Evolutionary conservation across 441 rosid genomes (phyloP), one percentile per base, ranked within the genome.

Genomic region (Rhodomyrtus psidioides): DNA sequence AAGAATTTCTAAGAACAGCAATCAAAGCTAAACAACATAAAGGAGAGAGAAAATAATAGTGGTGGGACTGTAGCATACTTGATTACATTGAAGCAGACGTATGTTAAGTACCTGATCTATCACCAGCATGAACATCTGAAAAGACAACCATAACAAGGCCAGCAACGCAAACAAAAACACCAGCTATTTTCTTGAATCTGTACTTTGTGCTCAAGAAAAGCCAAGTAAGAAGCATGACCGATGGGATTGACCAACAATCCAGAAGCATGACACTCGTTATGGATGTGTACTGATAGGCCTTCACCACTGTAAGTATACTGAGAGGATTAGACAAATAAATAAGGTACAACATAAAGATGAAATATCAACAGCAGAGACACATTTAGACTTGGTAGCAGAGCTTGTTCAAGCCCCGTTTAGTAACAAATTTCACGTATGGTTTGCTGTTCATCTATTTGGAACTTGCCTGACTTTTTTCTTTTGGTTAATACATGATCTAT

Each of bases 191-290:
- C 91, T 91, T 93, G 88, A 86, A 89, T 91, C 95, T 90, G 86
- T 97, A 97, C 88, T 94, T 96, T 24, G 99, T 94, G 84, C 92
- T 91, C 87, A 97, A 88, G 87, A 97, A 94, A 84, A 94, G 21
- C 93, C 93, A 94, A 44, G 99, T 96, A 83, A 96, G 96, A 57
- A 96, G 49, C 97, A 96, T 92, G 86, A 96, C 99, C 0, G 93
- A 91, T 4, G 99, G 99, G 82, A 97, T 95, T 27, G 97, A 83
- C 99, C 99, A 97, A 85, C 99, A 97, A 88, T 97, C 99, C 27
- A 97, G 91, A 86, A 97, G 93, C 99, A 96, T 97, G 81, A 97
- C 93, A 84, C 99, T 97, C 44, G 99, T 97, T 82, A 97, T 85
- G 65, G 98, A 93, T 70, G 98, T 94, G 92, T 95, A 92, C 91